Conservation (phyloP, 805 yeast genomes). For the Wickerhamiella brachini region DNA sequence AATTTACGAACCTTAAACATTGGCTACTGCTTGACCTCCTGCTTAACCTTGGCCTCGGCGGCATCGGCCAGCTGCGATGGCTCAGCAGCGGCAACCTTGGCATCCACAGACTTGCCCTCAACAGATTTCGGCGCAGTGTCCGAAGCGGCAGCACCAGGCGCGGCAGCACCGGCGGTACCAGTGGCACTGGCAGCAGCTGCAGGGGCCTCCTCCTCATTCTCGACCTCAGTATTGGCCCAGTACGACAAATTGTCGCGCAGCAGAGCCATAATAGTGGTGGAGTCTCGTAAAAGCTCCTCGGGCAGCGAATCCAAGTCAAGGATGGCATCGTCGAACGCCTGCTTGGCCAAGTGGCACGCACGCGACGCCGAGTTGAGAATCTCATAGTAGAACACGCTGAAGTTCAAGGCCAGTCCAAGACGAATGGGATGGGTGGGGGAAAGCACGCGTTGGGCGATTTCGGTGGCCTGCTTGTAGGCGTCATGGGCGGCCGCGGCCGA, state of each 20-base stretch:
- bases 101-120: background rate
- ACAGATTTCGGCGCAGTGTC: background rate
- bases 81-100: background rate
- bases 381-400: constrained; percentile 96
- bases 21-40: constrained; percentile 6
- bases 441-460: constrained; percentile 89
- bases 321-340: constrained; percentile 98
- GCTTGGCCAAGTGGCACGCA: constrained; percentile 97
- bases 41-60: constrained; percentile 6
- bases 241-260: constrained; percentile 95
- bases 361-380: constrained; percentile 96
- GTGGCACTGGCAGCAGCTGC: background rate
- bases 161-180: background rate
- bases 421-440: constrained; percentile 99
- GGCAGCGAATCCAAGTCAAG: constrained; percentile 96
- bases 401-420: constrained; percentile 92
- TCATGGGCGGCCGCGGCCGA: constrained; percentile 88
- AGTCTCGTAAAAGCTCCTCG: constrained; percentile 97
- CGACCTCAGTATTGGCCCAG: constrained; percentile 36
- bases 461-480: constrained; percentile 91
- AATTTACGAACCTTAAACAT: too few species aligned
- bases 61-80: too few species aligned
- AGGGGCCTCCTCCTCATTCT: background rate
- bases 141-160: background rate
- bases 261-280: constrained; percentile 97